Percentiles rank a stretch among this genome's conserved stretches.
phyloP scores from a whole-genome alignment of 2,329 filamentous ascomycete genomes.

The Polytolypa hystricis region DNA sequence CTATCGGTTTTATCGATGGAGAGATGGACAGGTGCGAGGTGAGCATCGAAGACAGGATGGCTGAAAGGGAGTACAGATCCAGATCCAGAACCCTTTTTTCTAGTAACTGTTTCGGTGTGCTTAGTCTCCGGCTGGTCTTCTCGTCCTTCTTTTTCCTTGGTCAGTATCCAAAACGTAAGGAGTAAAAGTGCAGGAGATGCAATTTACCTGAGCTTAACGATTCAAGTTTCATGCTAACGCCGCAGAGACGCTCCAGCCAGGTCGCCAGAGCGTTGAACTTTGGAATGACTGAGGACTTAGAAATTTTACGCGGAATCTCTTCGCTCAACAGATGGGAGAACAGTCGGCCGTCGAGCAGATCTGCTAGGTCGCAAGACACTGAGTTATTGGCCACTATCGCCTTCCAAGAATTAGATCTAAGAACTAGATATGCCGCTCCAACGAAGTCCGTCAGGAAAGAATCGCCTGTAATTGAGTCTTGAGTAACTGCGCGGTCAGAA shows the following conservation, averaged over 20 bases:
- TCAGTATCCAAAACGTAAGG: background rate
- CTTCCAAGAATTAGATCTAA: slow-evolving; percentile 29
- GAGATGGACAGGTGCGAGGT: slow-evolving; percentile 18
- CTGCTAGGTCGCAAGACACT: slow-evolving; percentile 37
- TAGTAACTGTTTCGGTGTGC: background rate
- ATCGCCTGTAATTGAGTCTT: background rate
- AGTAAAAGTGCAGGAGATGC: background rate
- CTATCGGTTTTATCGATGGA: slow-evolving; percentile 8
- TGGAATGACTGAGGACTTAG: slow-evolving; percentile 8
- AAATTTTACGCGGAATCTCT: background rate
- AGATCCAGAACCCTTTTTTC: background rate
- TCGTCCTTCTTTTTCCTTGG: slow-evolving; percentile 1
- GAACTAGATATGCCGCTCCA: slow-evolving; percentile 22
- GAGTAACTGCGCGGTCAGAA: slow-evolving; percentile 10
- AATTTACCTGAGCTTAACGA: slow-evolving; percentile 3
- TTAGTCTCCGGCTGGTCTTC: background rate
- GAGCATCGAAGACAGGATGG: slow-evolving; percentile 18
- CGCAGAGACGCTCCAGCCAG: slow-evolving; percentile 1
- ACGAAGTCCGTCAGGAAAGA: slow-evolving; percentile 28
- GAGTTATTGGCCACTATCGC: slow-evolving; percentile 15
- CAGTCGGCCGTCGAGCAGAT: slow-evolving; percentile 42
- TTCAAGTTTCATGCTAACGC: background rate
- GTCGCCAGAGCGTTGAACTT: slow-evolving; percentile 10
- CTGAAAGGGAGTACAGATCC: slow-evolving; percentile 16
- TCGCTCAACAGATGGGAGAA: slow-evolving; percentile 5